phyloP scores from a whole-genome alignment of 495 filamentous ascomycete genomes.

The Penicillium dipodomyicola region DNA sequence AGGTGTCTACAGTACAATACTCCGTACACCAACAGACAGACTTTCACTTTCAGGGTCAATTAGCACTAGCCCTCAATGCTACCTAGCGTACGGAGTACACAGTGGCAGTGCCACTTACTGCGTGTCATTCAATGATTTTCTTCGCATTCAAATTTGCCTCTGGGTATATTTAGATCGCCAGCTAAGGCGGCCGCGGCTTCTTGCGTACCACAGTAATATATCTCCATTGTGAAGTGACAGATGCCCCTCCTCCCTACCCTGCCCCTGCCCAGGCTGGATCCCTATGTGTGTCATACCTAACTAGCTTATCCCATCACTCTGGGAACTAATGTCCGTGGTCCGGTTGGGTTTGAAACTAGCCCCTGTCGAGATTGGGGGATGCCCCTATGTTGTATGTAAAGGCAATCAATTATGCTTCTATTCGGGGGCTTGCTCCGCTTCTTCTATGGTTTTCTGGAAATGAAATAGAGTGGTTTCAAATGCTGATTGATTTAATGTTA shows the following conservation, averaged over 20 bases:
- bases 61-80: background rate
- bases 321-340: constrained; percentile 7
- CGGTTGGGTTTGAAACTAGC: background rate
- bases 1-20: constrained; percentile 6
- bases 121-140: background rate
- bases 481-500: background rate
- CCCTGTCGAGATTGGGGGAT: background rate
- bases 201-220: background rate
- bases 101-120: background rate
- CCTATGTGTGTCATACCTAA: background rate
- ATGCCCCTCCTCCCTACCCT: constrained; percentile 1
- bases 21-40: background rate
- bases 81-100: background rate
- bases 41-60: background rate
- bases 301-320: background rate
- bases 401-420: constrained; percentile 1
- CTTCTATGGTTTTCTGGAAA: constrained; percentile 8
- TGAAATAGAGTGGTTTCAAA: background rate
- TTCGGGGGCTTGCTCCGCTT: constrained; percentile 2
- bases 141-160: background rate
- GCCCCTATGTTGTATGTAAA: constrained; percentile 6
- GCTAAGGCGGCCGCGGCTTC: background rate
- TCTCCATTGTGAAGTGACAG: background rate
- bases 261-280: background rate
- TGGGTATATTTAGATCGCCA: constrained; percentile 11